Evolutionary conservation across 1,284 basidiomycete genomes (phyloP), one percentile per base, ranked within the genome.

Genomic region (Phellopilus nigrolimitatus): DNA sequence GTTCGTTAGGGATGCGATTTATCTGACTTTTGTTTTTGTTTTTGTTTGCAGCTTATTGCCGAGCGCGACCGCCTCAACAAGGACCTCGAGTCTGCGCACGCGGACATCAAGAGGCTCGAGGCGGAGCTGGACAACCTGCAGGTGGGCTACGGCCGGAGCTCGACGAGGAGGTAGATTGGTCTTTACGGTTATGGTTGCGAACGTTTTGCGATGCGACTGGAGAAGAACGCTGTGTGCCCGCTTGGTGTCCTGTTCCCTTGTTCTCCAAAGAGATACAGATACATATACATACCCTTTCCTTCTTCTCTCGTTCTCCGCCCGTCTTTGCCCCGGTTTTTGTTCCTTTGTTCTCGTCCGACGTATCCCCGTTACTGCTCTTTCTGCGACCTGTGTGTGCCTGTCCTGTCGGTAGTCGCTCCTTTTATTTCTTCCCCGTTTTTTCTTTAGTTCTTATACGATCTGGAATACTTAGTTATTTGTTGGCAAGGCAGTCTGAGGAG

Each of bases 11-110:
- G 15, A 55, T 43, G 53, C 12, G 13, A 12, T 1, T 9, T 47
- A 13, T n/a, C 9, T 47, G 49, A 12, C 17, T 33, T 6, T 4
- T 24, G 12, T 40, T 19, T 40, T 17, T 41, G 36, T 34, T n/a
- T 49, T 36, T 17, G 41, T 8, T 50, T 51, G 2, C 59, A 95
- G 90, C 89, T 97, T 63, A 97, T 97, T 58, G 90, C 91, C 49
- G 94, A 97, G 72, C 84, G 94, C 64, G 94, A 97, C 70, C 82
- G 94, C 47, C 84, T 97, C 75, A 97, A 97, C 82, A 97, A 97
- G 71, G 94, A 97, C 66, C 76, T 93, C 63, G 94, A 97, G 74
- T 71, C 82, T 67, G 91, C 94, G 13, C 93, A 95, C 78, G 84
- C 88, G 57, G 80, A 88, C 19, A 95, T 95, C 79, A 95, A 95